Base-by-base conservation (phyloP, 1,139 yeast species). In the Blastobotrys indianensis region DNA sequence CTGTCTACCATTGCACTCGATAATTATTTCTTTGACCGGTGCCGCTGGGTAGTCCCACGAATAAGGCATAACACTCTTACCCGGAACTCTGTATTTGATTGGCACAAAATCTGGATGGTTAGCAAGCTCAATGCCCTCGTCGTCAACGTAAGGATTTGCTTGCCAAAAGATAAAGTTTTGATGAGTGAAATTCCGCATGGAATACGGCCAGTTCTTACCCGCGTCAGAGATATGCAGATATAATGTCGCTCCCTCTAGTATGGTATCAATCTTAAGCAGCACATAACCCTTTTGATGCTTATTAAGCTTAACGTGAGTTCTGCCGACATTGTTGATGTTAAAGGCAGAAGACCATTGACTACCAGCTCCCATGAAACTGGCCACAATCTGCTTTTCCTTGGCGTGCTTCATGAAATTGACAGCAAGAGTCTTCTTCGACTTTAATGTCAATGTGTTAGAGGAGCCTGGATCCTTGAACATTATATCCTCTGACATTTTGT, bases 31-130 rank as follows among this genome's bases (percentile, higher is more conserved):
- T 62, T 88, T 90, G 39, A 84, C 76, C 10, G 79, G 71, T 0
- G 96, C 97, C 46, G 94, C 87, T 0, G 98, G 98, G 65, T 79
- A 92, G 62, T 94, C 98, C 87, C 96, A 94, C 0, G 98, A 88
- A 64, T 92, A 94, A 0, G 97, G 97, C 98, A 94, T 94, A 1
- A 87, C 94, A 68, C 96, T 86, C 61, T 79, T 81, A 1, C 95
- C 80, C 0, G 97, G 97, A 20, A 90, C 74, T 48, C 78, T 76
- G 61, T 90, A 92, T 58, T 75, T 80, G 20, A 87, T 73, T 67
- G 58, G 71, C 52, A 54, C 71, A 69, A 44, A 77, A 68, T 38
- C 41, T 2, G 64, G 61, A 39, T 51, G 65, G 4, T 50, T 49
- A 1, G 54, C 47, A 36, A 54, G 51, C 43, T 72, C 70, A 49